phyloP scores from a whole-genome alignment of 2,329 filamentous ascomycete species.

The Aspergillus sp. region DNA sequence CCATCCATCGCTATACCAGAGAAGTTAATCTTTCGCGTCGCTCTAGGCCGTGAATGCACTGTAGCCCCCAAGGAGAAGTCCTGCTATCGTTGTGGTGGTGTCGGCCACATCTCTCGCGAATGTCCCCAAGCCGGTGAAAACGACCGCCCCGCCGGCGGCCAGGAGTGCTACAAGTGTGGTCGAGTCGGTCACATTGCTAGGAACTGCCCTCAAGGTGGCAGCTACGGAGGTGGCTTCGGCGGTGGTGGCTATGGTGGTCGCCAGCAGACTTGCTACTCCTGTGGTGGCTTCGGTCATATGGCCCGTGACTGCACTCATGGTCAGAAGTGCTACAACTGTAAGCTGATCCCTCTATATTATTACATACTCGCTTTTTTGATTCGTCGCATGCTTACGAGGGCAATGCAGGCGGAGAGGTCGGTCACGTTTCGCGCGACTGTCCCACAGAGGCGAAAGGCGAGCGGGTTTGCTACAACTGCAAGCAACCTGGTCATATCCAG shows the following conservation, averaged over 20 bases:
- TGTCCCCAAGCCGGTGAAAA: slow-evolving; percentile 49
- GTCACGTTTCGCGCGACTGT: slow-evolving; percentile 94
- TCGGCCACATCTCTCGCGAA: slow-evolving; percentile 90
- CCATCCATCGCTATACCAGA: neutral
- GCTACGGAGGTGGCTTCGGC: slow-evolving; percentile 37
- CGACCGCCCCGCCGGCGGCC: slow-evolving; percentile 51
- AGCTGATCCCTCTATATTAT: slow-evolving; percentile 25
- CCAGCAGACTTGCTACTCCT: slow-evolving; percentile 94
- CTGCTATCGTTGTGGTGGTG: slow-evolving; percentile 66
- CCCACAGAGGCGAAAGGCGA: slow-evolving; percentile 85
- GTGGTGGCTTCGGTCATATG: slow-evolving; percentile 96
- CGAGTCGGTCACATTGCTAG: slow-evolving; percentile 94
- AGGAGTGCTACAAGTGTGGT: slow-evolving; percentile 98
- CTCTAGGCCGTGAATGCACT: slow-evolving; percentile 80
- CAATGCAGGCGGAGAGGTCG: slow-evolving; percentile 69
- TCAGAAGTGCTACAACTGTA: slow-evolving; percentile 99
- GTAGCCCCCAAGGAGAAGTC: slow-evolving; percentile 82
- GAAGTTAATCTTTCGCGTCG: slow-evolving; percentile 19
- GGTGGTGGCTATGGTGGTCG: slow-evolving; percentile 54
- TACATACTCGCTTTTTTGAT: neutral
- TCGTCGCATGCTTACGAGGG: slow-evolving; percentile 5
- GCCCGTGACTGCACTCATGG: slow-evolving; percentile 97
- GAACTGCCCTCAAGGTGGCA: slow-evolving; percentile 55
- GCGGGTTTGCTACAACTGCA: slow-evolving; percentile 98
- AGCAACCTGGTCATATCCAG: slow-evolving; percentile 86